Conservation (phyloP, 805 yeast species). For the Wickerhamiella galacta region DNA sequence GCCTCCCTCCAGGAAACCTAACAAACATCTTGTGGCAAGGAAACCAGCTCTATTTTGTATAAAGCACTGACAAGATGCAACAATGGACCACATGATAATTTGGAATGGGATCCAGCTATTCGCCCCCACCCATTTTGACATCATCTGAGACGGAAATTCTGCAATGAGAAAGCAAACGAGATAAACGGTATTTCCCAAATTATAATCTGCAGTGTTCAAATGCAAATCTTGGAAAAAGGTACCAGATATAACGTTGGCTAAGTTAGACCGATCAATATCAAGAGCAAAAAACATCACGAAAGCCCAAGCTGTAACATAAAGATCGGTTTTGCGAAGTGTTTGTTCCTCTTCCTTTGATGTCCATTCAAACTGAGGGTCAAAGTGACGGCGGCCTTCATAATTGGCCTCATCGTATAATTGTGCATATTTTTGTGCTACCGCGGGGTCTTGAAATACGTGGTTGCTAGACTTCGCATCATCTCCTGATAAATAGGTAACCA, state of each 20-base stretch:
- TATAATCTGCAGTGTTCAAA: conserved; percentile 24
- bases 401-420: conserved; percentile 8
- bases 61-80: conserved; percentile 35
- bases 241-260: conserved; percentile 29
- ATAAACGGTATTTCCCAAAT: conserved; percentile 35
- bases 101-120: conserved; percentile 48
- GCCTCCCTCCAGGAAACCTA: conserved; percentile 44
- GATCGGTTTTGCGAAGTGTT: conserved; percentile 34
- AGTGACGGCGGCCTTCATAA: conserved; percentile 37
- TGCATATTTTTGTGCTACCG: conserved; percentile 30
- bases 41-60: conserved; percentile 29
- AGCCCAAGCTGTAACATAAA: conserved; percentile 36
- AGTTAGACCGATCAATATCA: conserved; percentile 38
- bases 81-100: conserved; percentile 38
- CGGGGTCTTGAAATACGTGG: conserved; percentile 31
- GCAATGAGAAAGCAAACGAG: conserved; percentile 35
- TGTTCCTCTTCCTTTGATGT: conserved; percentile 17
- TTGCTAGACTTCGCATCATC: too few species aligned
- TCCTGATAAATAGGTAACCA: too few species aligned
- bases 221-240: conserved; percentile 5
- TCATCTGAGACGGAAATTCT: conserved; percentile 50
- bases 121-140: conserved; percentile 45
- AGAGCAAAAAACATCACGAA: conserved; percentile 39
- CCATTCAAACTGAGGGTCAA: conserved; percentile 18
- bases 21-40: conserved; percentile 30